These are phyloP conservation scores for Lasiodiplodia citricola DNA, from an alignment of 2,329 filamentous ascomycete species.

Conservation along the genomic window DNA sequence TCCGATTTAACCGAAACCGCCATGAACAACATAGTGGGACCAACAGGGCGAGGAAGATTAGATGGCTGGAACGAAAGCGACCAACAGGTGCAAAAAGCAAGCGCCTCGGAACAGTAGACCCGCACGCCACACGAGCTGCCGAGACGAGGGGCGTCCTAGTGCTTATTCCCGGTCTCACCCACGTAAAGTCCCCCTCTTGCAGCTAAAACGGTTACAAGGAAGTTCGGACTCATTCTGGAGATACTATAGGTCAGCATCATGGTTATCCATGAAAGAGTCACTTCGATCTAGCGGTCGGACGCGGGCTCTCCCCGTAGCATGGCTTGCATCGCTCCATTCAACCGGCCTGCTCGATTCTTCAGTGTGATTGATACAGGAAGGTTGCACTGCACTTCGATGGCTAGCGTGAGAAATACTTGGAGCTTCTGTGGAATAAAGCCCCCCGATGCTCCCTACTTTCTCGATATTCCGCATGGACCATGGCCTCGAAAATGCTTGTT, in stretches of 20 bases:
- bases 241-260: no score
- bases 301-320: no score
- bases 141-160: background rate
- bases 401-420: no score
- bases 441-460: background rate
- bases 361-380: no score
- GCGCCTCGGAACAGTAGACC: background rate
- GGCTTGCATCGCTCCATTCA: background rate
- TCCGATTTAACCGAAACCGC: background rate
- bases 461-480: background rate
- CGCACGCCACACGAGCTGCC: background rate
- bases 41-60: background rate
- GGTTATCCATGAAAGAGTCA: no score
- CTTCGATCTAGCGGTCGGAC: no score
- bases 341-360: no score
- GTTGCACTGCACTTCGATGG: no score
- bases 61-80: background rate
- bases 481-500: background rate
- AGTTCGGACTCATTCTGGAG: no score
- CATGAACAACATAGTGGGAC: background rate
- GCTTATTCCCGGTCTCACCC: background rate
- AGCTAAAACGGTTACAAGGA: no score
- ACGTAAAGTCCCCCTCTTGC: no score
- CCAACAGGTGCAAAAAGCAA: background rate
- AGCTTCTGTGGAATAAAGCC: background rate